A percentile compares a stretch with the other conserved stretches of the same genome.
phyloP scores from a whole-genome alignment of 805 yeast species.

The Lipomyces mesembrius region DNA sequence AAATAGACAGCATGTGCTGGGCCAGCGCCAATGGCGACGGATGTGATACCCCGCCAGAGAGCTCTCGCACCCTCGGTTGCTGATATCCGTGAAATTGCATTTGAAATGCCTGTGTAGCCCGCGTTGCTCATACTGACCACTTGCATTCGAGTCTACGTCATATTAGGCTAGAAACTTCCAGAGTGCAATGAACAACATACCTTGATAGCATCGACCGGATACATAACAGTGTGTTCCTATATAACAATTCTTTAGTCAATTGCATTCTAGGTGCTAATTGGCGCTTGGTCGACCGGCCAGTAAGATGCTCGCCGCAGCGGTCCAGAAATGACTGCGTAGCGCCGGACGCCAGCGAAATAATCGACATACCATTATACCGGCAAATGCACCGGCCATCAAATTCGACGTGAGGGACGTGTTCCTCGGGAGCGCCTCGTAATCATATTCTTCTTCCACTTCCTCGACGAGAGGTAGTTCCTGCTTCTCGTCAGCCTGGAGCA shows the following conservation, averaged over 20 bases:
- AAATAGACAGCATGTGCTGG: slow-evolving; percentile 98
- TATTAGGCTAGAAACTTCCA: background rate
- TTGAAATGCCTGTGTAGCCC: slow-evolving; percentile 54
- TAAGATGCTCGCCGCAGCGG: background rate
- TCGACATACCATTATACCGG: slow-evolving; percentile 78
- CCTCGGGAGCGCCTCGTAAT: slow-evolving; percentile 90
- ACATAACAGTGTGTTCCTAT: slow-evolving; percentile 90
- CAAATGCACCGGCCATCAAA: slow-evolving; percentile 92
- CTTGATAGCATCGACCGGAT: slow-evolving; percentile 93
- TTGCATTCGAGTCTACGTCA: slow-evolving; percentile 82
- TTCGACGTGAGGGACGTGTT: slow-evolving; percentile 83
- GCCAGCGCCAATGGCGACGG: slow-evolving; percentile 96
- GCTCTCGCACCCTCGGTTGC: slow-evolving; percentile 86
- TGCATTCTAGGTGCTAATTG: background rate
- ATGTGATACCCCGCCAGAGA: slow-evolving; percentile 91
- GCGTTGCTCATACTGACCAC: slow-evolving; percentile 45
- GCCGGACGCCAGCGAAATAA: background rate
- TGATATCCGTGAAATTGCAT: slow-evolving; percentile 74
- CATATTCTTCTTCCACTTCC: slow-evolving; percentile 49
- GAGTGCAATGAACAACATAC: slow-evolving; percentile 11
- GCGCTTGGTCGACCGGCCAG: background rate
- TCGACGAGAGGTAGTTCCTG: background rate
- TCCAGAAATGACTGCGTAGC: background rate
- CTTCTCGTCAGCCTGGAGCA: background rate
- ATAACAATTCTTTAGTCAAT: background rate